Evolutionary conservation across 176 grass and related monocot species (phyloP).

Genomic region (Triticum monococcum): DNA sequence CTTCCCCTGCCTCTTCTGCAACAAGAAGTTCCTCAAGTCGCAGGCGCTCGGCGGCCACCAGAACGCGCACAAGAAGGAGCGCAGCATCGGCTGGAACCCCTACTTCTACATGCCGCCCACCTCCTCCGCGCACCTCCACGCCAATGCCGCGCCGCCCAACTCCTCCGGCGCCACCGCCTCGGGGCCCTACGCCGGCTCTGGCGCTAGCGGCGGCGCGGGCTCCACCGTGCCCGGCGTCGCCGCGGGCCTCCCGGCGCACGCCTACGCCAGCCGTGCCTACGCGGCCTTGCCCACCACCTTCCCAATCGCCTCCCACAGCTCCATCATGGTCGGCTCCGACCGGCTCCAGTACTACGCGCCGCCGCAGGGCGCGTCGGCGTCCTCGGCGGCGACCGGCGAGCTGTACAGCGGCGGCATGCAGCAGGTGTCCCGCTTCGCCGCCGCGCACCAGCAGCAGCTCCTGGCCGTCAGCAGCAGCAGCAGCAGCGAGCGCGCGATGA

Average conservation of each 20-base stretch:
- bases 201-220: neutral
- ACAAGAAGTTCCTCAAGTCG: constrained; percentile 96
- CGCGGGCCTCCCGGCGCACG: neutral
- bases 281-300: constrained; percentile 27
- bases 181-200: neutral
- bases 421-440: constrained; percentile 44
- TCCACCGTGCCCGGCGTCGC: neutral
- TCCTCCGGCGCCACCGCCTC: neutral
- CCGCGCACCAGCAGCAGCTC: constrained; percentile 44
- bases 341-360: constrained; percentile 35
- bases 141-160: neutral
- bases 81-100: constrained; percentile 73
- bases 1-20: constrained; percentile 95
- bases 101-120: constrained; percentile 59
- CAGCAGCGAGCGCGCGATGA: constrained; percentile 45
- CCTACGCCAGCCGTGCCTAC: constrained; percentile 7
- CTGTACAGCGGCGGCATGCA: neutral
- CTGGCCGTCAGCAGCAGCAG: constrained; percentile 28
- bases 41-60: constrained; percentile 91
- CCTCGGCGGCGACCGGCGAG: neutral
- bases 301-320: constrained; percentile 47
- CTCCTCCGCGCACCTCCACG: neutral
- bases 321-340: constrained; percentile 15
- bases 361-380: neutral
- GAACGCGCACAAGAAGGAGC: constrained; percentile 97